These are phyloP conservation scores for Obba rivulosa DNA, from an alignment of 768 basidiomycete genomes.

Conservation along the genomic window DNA sequence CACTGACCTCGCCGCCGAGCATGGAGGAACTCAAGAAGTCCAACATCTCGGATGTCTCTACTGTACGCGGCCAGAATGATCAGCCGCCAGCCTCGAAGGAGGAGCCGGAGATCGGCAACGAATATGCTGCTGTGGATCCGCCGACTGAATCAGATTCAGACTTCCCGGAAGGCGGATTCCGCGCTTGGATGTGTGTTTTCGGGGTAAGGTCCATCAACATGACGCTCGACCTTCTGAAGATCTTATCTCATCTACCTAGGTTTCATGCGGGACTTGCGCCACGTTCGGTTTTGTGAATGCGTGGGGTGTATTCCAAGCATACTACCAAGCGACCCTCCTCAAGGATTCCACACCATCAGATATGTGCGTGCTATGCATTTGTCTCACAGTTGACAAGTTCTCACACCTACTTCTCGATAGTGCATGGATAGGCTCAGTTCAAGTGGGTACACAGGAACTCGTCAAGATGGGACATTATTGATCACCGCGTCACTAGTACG, in stretches of 20 bases:
- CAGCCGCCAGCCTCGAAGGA: too few species aligned
- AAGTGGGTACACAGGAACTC: constrained; percentile 32
- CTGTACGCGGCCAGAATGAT: too few species aligned
- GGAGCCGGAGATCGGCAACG: too few species aligned
- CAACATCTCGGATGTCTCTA: too few species aligned
- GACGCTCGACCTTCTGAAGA: not conserved
- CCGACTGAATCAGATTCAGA: too few species aligned
- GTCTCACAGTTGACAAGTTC: not conserved
- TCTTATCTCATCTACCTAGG: constrained; percentile 4
- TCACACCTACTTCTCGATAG: constrained; percentile 31
- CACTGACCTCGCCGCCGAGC: too few species aligned
- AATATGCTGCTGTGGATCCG: too few species aligned
- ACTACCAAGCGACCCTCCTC: constrained; percentile 56
- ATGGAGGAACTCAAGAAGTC: too few species aligned
- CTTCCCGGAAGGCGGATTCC: constrained; percentile 39
- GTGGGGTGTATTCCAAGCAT: constrained; percentile 77
- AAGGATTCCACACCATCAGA: constrained; percentile 46
- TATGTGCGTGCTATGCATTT: constrained; percentile 39
- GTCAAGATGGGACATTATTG: not conserved
- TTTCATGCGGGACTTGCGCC: constrained; percentile 34
- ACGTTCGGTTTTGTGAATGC: constrained; percentile 70
- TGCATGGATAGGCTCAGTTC: constrained; percentile 77
- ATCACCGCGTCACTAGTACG: constrained; percentile 38
- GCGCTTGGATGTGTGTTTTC: constrained; percentile 37
- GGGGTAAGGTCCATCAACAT: constrained; percentile 27